A percentile compares a stretch with the other conserved stretches of the same genome.
phyloP scores from a whole-genome alignment of 768 basidiomycete species.

The Porpolomopsis calyptriformis region DNA sequence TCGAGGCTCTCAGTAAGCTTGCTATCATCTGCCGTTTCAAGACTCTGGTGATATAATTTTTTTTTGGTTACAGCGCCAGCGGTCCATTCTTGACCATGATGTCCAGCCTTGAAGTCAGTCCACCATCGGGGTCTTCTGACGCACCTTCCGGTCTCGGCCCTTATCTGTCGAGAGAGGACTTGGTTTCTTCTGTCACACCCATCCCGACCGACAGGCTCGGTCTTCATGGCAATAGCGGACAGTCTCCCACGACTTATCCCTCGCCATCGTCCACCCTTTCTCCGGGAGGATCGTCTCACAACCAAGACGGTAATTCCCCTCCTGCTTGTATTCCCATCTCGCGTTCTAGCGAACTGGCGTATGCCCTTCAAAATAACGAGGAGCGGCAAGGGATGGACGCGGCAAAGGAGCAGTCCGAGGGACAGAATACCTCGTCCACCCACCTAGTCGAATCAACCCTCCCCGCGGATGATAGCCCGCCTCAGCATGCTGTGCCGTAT shows the following conservation, averaged over 20 bases:
- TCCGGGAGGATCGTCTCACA: constrained; percentile 25
- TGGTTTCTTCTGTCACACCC: constrained; percentile 8
- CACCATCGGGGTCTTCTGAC: not conserved
- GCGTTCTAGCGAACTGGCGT: constrained; percentile 26
- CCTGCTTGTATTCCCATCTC: constrained; percentile 20
- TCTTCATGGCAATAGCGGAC: constrained; percentile 8
- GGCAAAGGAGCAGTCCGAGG: too few species aligned
- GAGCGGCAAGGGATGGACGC: not conserved
- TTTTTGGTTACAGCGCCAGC: constrained; percentile 20
- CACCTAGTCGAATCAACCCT: not conserved
- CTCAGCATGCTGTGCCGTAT: not conserved
- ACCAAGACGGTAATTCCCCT: constrained; percentile 5
- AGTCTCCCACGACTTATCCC: constrained; percentile 23
- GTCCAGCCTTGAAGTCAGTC: constrained; percentile 32
- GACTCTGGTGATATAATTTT: constrained; percentile 7
- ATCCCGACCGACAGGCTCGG: constrained; percentile 7
- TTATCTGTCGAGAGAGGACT: not conserved
- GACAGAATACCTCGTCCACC: too few species aligned
- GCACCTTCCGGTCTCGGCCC: not conserved
- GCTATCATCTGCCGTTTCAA: constrained; percentile 11
- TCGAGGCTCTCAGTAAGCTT: constrained; percentile 33
- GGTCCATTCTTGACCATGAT: constrained; percentile 32
- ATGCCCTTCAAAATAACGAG: constrained; percentile 23
- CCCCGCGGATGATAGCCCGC: not conserved
- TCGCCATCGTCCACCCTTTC: constrained; percentile 38